These are phyloP conservation scores for Crataegus laevigata DNA, from an alignment of 306 rosid genomes.

Conservation along the genomic window DNA sequence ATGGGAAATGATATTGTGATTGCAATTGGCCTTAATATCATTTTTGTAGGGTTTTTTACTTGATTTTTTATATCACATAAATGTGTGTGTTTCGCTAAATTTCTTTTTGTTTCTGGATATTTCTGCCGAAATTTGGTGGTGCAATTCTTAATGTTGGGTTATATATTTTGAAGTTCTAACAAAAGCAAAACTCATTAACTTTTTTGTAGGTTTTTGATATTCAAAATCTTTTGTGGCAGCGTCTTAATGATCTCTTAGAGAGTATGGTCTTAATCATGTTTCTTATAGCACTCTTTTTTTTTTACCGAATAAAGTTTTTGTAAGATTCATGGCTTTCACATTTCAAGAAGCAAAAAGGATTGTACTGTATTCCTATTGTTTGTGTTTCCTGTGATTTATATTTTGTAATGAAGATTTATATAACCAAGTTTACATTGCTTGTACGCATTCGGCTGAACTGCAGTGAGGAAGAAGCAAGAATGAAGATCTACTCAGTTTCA, in stretches of 20 bases:
- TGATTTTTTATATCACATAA: too few relatives aligned
- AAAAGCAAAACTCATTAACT: neutral
- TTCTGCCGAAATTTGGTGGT: neutral
- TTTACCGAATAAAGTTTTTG: neutral
- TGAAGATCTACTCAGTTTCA: conserved; percentile 94
- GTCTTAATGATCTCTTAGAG: neutral
- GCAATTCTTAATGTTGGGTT: neutral
- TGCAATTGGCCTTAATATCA: neutral
- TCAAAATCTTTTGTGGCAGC: neutral
- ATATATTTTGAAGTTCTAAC: neutral
- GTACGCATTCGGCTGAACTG: neutral
- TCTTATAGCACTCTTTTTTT: neutral
- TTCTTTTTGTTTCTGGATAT: too few relatives aligned
- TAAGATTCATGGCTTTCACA: neutral
- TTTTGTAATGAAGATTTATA: neutral
- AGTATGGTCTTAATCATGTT: neutral
- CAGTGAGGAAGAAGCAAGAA: conserved; percentile 89
- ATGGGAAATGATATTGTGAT: neutral
- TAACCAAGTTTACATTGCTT: neutral
- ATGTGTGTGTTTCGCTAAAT: too few relatives aligned
- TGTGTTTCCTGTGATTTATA: neutral
- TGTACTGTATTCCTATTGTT: neutral
- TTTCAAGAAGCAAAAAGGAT: neutral
- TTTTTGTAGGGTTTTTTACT: too few relatives aligned
- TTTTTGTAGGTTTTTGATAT: neutral